These are phyloP conservation scores for Fraxinus quadrangulata DNA, from an alignment of 257 asterid species.

Conservation along the genomic window DNA sequence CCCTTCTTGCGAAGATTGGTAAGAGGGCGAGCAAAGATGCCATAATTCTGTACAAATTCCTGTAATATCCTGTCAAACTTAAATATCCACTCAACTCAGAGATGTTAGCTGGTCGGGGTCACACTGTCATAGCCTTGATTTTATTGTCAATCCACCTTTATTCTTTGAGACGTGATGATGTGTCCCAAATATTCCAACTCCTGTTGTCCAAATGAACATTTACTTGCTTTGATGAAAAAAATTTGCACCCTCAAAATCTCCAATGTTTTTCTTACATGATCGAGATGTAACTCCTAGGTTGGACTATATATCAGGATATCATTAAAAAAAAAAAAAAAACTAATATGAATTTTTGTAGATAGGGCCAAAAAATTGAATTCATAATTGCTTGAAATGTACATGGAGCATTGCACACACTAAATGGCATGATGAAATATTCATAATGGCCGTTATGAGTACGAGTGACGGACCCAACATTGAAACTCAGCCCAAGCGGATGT, in stretches of 20 bases:
- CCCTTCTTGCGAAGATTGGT: background rate
- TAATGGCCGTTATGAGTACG: background rate
- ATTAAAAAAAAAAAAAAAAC: no score
- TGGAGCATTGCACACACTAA: background rate
- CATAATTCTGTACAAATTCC: background rate
- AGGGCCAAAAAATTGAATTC: no score
- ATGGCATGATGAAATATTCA: background rate
- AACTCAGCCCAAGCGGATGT: no score
- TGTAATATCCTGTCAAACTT: slow-evolving; percentile 1
- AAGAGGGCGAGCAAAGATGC: background rate
- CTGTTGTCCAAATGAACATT: background rate
- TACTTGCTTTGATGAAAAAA: background rate
- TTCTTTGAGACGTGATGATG: background rate
- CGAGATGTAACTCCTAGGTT: background rate
- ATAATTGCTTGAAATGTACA: background rate
- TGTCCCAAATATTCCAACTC: slow-evolving; percentile 3
- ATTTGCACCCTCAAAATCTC: background rate
- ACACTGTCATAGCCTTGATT: background rate
- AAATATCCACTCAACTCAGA: background rate
- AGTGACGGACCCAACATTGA: no score
- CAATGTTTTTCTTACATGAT: background rate
- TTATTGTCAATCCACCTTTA: background rate
- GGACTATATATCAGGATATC: no score
- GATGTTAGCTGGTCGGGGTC: background rate
- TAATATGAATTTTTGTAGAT: no score